Evolutionary conservation across 1,139 yeast species (phyloP).

Genomic region (Kodamaea arcana): DNA sequence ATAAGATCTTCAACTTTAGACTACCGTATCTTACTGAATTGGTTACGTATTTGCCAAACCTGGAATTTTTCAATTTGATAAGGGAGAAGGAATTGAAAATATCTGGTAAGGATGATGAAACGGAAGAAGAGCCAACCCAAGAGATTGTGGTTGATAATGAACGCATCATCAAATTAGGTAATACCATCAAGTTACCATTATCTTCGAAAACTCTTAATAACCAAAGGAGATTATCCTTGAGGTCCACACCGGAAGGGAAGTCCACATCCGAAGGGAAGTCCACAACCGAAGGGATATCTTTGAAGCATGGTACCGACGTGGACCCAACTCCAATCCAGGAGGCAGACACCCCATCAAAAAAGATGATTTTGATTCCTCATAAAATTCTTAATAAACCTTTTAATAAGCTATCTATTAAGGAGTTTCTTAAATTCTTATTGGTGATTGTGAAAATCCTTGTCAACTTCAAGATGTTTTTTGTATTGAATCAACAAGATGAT

Average conservation of each 20-base stretch:
- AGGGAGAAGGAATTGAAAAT: slow-evolving; percentile 31
- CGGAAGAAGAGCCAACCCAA: slow-evolving; percentile 12
- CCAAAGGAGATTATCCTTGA: slow-evolving; percentile 24
- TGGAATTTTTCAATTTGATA: slow-evolving; percentile 33
- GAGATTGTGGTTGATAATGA: slow-evolving; percentile 14
- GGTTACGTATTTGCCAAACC: slow-evolving; percentile 27
- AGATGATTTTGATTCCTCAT: slow-evolving; percentile 40
- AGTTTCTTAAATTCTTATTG: slow-evolving; percentile 35
- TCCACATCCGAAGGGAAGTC: not conserved
- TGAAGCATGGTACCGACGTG: slow-evolving; percentile 2
- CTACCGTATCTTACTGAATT: slow-evolving; percentile 37
- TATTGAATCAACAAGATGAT: slow-evolving; percentile 6
- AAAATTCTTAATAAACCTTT: slow-evolving; percentile 42
- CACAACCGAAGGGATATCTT: not conserved
- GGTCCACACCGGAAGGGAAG: not conserved
- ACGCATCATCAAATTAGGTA: slow-evolving; percentile 34
- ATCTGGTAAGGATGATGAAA: slow-evolving; percentile 18
- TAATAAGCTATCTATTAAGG: slow-evolving; percentile 35
- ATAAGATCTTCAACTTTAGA: slow-evolving; percentile 22
- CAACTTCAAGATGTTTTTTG: slow-evolving; percentile 33
- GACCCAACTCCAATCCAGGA: slow-evolving; percentile 6
- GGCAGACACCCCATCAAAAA: slow-evolving; percentile 12
- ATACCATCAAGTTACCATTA: slow-evolving; percentile 34
- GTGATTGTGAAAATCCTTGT: slow-evolving; percentile 35
- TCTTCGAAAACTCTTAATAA: slow-evolving; percentile 41